Conservation (phyloP, 2,329 filamentous ascomycete genomes). For the Tympanopsis confertula region DNA sequence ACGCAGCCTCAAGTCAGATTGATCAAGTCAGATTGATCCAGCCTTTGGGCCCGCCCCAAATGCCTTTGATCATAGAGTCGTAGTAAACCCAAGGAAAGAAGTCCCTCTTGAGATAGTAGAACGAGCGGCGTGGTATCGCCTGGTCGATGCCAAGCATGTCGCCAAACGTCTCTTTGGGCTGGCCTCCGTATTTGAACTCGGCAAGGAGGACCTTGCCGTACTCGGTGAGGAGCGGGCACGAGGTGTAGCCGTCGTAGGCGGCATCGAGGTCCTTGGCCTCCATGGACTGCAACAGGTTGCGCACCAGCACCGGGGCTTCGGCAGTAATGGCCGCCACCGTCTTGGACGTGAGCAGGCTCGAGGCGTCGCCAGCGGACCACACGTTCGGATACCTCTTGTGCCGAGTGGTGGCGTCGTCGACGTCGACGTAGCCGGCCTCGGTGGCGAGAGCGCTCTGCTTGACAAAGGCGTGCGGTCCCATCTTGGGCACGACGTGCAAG, state of each 20-base stretch:
- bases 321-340: slow-evolving; percentile 40
- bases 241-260: slow-evolving; percentile 41
- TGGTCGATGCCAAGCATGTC: slow-evolving; percentile 44
- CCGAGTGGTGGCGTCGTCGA: slow-evolving; percentile 36
- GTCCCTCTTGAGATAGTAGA: slow-evolving; percentile 54
- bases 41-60: slow-evolving; percentile 48
- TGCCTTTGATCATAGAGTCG: slow-evolving; percentile 47
- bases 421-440: slow-evolving; percentile 43
- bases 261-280: slow-evolving; percentile 30
- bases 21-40: slow-evolving; percentile 14
- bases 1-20: no score
- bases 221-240: slow-evolving; percentile 39
- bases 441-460: slow-evolving; percentile 41
- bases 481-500: slow-evolving; percentile 45
- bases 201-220: slow-evolving; percentile 52
- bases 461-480: slow-evolving; percentile 42
- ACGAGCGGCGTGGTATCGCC: slow-evolving; percentile 37
- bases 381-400: slow-evolving; percentile 43
- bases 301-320: slow-evolving; percentile 36
- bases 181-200: slow-evolving; percentile 54
- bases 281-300: slow-evolving; percentile 29
- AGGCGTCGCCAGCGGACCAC: slow-evolving; percentile 47
- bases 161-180: slow-evolving; percentile 51
- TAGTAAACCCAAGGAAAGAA: slow-evolving; percentile 59
- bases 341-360: slow-evolving; percentile 46